Evolutionary conservation across 2,329 filamentous ascomycete genomes (phyloP).

Genomic region (Periconia sp.): DNA sequence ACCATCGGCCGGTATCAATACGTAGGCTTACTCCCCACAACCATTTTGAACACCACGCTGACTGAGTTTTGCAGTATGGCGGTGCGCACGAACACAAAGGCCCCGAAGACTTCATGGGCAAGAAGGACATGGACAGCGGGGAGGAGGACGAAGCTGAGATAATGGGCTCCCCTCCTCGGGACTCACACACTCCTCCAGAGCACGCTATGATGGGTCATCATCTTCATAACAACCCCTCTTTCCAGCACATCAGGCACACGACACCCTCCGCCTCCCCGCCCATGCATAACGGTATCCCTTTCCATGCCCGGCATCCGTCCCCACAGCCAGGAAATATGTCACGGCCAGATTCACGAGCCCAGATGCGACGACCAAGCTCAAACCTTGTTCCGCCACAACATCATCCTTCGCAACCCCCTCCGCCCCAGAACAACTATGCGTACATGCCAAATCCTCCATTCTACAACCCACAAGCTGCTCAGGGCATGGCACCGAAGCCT

Average conservation of each 20-base stretch:
- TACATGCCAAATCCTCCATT: constrained; percentile 88
- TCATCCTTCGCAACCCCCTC: constrained; percentile 67
- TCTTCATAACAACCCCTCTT: constrained; percentile 63
- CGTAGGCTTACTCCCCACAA: constrained; percentile 65
- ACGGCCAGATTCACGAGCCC: constrained; percentile 79
- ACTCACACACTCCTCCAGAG: constrained; percentile 68
- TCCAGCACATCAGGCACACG: constrained; percentile 80
- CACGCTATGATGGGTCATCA: constrained; percentile 60
- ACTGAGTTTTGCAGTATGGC: constrained; percentile 70
- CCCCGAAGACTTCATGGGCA: constrained; percentile 87
- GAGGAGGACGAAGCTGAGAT: constrained; percentile 72
- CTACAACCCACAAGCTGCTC: constrained; percentile 71
- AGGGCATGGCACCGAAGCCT: constrained; percentile 54
- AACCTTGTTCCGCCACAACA: constrained; percentile 72
- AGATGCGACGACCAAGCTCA: constrained; percentile 75
- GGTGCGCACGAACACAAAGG: constrained; percentile 96
- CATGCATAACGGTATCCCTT: constrained; percentile 74
- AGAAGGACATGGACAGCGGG: constrained; percentile 72
- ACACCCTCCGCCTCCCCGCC: constrained; percentile 89
- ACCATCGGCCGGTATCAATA: constrained; percentile 89
- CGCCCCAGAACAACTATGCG: constrained; percentile 71
- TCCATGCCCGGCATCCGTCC: constrained; percentile 76
- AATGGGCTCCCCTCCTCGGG: constrained; percentile 73
- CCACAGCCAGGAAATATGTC: constrained; percentile 80
- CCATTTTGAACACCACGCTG: constrained; percentile 21